Conservation (phyloP, 2,329 filamentous ascomycete genomes). For the Pseudodiploospora longispora region DNA sequence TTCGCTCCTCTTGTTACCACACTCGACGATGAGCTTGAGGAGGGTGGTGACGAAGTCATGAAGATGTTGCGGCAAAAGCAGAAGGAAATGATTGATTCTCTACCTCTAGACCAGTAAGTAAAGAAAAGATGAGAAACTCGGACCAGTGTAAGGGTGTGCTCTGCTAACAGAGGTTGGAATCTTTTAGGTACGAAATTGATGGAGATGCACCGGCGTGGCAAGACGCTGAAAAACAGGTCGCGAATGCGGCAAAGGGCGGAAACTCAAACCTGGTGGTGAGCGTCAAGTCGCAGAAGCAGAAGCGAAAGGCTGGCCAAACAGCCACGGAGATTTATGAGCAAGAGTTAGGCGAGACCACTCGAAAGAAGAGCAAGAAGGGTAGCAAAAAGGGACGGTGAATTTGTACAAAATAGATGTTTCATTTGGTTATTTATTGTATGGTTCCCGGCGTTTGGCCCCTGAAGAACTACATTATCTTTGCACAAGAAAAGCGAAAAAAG, state of each 20-base stretch:
- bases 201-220: conserved; percentile 54
- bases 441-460: too few species aligned
- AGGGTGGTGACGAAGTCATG: conserved; percentile 71
- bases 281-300: conserved; percentile 68
- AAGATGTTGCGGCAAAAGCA: conserved; percentile 69
- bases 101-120: conserved; percentile 66
- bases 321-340: conserved; percentile 57
- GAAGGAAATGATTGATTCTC: conserved; percentile 78
- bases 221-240: conserved; percentile 69
- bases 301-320: conserved; percentile 61
- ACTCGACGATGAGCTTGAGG: conserved; percentile 75
- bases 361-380: conserved; percentile 46
- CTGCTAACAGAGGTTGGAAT: conserved; percentile 3
- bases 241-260: conserved; percentile 45
- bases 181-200: conserved; percentile 54
- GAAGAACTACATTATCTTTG: too few species aligned
- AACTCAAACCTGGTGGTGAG: conserved; percentile 61
- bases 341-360: conserved; percentile 47
- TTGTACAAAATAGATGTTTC: background rate
- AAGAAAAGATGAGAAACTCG: too few species aligned
- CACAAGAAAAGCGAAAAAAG: too few species aligned
- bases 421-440: too few species aligned
- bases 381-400: conserved; percentile 16
- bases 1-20: conserved; percentile 64
- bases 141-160: background rate